These are phyloP conservation scores for Eucalyptus erythrocorys DNA, from an alignment of 345 rosid species.

Conservation along the genomic window DNA sequence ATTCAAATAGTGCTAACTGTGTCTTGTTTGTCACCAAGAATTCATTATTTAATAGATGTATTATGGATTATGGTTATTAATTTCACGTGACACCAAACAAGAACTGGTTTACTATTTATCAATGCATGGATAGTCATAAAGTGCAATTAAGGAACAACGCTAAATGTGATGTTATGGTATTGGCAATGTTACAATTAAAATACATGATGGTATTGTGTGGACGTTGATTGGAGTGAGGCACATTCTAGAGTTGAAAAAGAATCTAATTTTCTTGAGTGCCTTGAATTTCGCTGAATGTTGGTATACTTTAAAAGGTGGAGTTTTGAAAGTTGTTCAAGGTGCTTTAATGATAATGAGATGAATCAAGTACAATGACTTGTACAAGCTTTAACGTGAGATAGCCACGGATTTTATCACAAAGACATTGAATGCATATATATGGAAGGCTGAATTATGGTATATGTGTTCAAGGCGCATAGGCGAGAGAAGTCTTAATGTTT, in stretches of 20 bases:
- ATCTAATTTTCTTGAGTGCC: not conserved
- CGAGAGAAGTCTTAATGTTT: not conserved
- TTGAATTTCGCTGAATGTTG: not conserved
- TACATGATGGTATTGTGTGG: not conserved
- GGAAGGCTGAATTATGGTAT: not conserved
- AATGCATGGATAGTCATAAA: not conserved
- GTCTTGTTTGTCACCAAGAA: not conserved
- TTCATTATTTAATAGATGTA: accelerated
- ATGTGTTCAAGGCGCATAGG: accelerated
- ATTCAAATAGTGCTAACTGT: not conserved
- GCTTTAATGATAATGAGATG: not conserved
- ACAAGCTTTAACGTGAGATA: not conserved
- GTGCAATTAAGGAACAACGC: not conserved
- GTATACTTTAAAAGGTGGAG: not conserved
- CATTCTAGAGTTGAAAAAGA: not conserved
- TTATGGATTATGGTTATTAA: not conserved
- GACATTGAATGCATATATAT: not conserved
- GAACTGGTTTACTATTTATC: not conserved
- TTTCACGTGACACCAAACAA: not conserved
- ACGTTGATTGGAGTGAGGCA: not conserved
- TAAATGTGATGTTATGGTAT: not conserved
- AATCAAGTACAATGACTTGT: accelerated
- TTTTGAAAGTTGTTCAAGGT: accelerated
- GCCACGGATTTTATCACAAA: accelerated
- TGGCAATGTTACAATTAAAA: not conserved